Evolutionary conservation across 345 rosid species (phyloP).

Genomic region (Microthlaspi erraticum): DNA sequence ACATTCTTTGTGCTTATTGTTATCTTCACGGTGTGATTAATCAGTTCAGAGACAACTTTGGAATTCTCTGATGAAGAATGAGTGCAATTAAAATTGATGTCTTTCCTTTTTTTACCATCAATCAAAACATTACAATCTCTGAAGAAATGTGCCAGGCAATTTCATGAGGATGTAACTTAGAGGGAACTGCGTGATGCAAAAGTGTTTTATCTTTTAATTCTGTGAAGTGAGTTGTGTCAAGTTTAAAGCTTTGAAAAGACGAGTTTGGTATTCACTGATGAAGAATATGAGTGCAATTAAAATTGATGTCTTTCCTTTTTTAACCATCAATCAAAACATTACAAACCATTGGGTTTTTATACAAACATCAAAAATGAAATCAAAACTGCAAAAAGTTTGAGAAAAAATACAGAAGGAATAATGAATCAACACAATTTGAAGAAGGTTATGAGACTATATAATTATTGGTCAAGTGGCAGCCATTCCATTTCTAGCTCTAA

Average conservation of each 20-base stretch:
- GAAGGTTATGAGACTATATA: not conserved
- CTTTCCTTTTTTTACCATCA: not conserved
- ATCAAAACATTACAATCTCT: not conserved
- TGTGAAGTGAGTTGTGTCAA: no score
- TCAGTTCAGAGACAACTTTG: not conserved
- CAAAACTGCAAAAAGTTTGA: not conserved
- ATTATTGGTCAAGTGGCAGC: constrained; percentile 40
- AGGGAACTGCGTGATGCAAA: no score
- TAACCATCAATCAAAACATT: not conserved
- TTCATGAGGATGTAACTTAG: no score
- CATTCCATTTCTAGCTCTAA: constrained; percentile 45
- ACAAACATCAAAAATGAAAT: not conserved
- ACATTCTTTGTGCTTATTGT: no score
- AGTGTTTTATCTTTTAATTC: no score
- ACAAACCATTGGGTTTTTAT: not conserved
- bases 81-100: not conserved
- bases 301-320: no score
- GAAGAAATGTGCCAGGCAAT: no score
- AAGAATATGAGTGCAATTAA: not conserved
- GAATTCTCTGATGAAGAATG: not conserved
- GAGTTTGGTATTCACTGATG: not conserved
- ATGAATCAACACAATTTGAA: not conserved
- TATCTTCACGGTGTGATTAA: no score
- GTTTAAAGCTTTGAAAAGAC: not conserved
- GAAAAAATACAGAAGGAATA: not conserved